Evolutionary conservation across 2,329 filamentous ascomycete genomes (phyloP), one percentile per base, ranked within the genome.

Genomic region (Colletotrichum echinochloae): DNA sequence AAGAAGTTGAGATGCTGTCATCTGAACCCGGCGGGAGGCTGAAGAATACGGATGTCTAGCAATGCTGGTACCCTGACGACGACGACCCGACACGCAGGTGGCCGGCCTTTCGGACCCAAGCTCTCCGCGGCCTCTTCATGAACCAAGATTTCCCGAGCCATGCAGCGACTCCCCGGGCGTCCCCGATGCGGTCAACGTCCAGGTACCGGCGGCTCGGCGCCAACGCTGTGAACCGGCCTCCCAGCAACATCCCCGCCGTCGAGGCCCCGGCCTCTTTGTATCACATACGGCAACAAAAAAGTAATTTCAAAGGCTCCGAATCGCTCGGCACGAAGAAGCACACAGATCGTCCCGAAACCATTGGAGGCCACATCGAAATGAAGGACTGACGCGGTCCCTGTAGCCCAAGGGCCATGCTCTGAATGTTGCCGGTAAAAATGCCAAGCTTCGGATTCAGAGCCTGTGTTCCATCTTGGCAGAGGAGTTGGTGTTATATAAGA

Each of bases 241-340:
- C 68, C 37, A 67, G 68, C 68, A 70, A 67, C 51, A 70, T 62
- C 68, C 68, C 57, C 64, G 68, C 57, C 68, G 57, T n/a, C 6
- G 14, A 51, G 28, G 64, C 35, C 59, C 52, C 65, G 57, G 68
- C 57, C 44, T 18, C 57, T 26, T 35, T 70, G 57, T 63, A 59
- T 62, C 64, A 48, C 59, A 68, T 52, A 67, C 64, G 51, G 52
- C 51, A 46, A 46, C 30, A 26, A 48, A 44, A 68, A 59, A 70
- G 68, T 68, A 67, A 62, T 30, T 37, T 67, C 57, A 49, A 46
- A 33, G 16, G 14, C 1, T 23, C n/a, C 35, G 57, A 49, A 28
- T 39, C 35, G 37, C 64, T 63, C 51, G 64, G 57, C 57, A 54
- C 64, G 37, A 52, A 35, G 46, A 67, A 54, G 20, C 26, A 20